A percentile compares a stretch with the other conserved stretches of the same genome.
These are phyloP conservation scores for Colletotrichum cuscutae DNA, from an alignment of 2,329 filamentous ascomycete species.

Conservation along the genomic window DNA sequence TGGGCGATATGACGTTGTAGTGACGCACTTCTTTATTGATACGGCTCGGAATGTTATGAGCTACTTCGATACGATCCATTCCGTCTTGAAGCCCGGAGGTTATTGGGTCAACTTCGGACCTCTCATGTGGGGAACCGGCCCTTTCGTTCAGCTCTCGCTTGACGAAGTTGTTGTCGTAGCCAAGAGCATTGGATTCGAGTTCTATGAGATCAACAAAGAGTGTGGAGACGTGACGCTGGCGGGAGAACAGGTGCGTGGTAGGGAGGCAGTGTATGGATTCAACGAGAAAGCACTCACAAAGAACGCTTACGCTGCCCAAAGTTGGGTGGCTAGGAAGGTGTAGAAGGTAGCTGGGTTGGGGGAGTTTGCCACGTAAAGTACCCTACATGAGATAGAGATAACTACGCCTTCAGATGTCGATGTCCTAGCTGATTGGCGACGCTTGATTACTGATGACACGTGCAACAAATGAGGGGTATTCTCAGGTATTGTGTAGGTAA, in stretches of 20 bases:
- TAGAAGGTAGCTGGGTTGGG: too few species aligned
- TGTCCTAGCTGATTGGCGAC: too few species aligned
- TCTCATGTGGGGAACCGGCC: constrained; percentile 63
- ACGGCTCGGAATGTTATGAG: constrained; percentile 65
- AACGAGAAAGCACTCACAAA: constrained; percentile 59
- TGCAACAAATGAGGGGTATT: too few species aligned
- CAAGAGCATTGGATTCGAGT: constrained; percentile 62
- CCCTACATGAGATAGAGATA: too few species aligned
- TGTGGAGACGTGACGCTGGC: constrained; percentile 57
- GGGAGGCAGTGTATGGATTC: constrained; percentile 63
- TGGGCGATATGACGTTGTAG: constrained; percentile 56
- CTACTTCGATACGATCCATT: constrained; percentile 65
- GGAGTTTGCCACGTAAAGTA: too few species aligned
- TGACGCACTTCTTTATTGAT: constrained; percentile 71
- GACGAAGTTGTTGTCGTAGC: constrained; percentile 62
- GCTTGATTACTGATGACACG: too few species aligned
- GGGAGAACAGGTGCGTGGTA: constrained; percentile 52
- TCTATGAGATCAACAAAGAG: constrained; percentile 39
- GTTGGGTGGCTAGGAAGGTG: constrained; percentile 57
- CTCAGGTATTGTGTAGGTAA: too few species aligned
- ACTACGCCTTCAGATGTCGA: too few species aligned
- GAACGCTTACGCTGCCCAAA: constrained; percentile 65
- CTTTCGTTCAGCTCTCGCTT: constrained; percentile 64
- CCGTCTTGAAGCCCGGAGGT: constrained; percentile 57
- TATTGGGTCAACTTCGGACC: constrained; percentile 68